These are phyloP conservation scores for Gossypium thurberi DNA, from an alignment of 345 rosid genomes.

Conservation along the genomic window DNA sequence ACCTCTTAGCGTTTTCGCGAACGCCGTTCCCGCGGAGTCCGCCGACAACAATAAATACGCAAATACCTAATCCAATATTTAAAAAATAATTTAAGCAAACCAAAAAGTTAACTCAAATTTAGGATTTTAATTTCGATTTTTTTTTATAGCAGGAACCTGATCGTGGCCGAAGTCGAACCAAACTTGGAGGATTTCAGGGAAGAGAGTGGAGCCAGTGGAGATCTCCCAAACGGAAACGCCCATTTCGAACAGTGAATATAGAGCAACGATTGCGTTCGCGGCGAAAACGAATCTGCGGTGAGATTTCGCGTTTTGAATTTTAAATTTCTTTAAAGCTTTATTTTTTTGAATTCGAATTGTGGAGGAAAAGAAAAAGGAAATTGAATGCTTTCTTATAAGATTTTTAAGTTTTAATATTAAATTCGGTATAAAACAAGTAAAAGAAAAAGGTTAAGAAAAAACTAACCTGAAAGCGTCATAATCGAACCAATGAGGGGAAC, in stretches of 20 bases:
- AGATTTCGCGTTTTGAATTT: not conserved
- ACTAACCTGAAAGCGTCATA: constrained; percentile 86
- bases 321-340: not conserved
- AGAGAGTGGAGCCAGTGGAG: constrained; percentile 55
- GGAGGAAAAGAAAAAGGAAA: not conserved
- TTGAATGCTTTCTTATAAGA: not conserved
- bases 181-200: constrained; percentile 80
- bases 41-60: constrained; percentile 81
- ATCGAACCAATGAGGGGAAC: constrained; percentile 68
- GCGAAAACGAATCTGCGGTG: constrained; percentile 59
- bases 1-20: constrained; percentile 57
- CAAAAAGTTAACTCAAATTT: not conserved
- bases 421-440: not conserved
- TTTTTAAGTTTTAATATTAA: not conserved
- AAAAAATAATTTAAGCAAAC: not conserved
- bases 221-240: constrained; percentile 82
- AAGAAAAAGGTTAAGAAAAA: not conserved
- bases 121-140: not conserved
- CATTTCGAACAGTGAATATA: constrained; percentile 80
- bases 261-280: constrained; percentile 74
- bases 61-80: constrained; percentile 42
- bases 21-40: constrained; percentile 63
- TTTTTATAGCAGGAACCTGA: constrained; percentile 41
- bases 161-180: constrained; percentile 99
- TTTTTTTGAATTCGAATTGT: not conserved